Evolutionary conservation across 176 grass and related monocot genomes (phyloP), one percentile per base, ranked within the genome.

Genomic region (Metroxylon sagu): DNA sequence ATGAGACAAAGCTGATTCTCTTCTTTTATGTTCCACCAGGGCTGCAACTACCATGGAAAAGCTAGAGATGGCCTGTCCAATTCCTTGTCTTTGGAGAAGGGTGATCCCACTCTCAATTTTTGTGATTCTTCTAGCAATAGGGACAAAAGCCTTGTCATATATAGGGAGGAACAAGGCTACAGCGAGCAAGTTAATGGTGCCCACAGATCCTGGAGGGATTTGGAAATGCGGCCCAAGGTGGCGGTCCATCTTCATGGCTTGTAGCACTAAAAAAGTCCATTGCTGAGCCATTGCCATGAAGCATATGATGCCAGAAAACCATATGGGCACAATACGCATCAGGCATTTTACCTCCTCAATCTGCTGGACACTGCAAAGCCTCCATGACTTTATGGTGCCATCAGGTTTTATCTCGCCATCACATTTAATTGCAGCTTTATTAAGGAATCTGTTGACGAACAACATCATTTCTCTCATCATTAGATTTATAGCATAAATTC

Each of bases 261-360:
- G 86, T 49, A 96, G 65, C 51, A 84, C 66, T 23, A 74, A 61
- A 53, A 77, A 90, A 25, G 81, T 87, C 61, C 74, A 82, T 35
- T 87, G 83, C 77, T 95, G 91, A 49, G 71, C 71, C 64, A 84
- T 3, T 18, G 82, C 60, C 35, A 96, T 10, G 25, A 79, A 96
- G 62, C 74, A 77, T 67, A 90, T 29, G 54, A 96, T 54, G 49
- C 75, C 86, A 51, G 86, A 82, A 16, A 82, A 29, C 79, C 57
- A 90, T 25, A 95, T 64, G 51, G 83, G 91, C 23, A 95, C 50
- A 74, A 90, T 87, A 55, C 71, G 73, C 59, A 90, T 74, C 50
- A 87, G 79, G 66, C 83, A 96, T 73, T 96, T 90, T 16, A 80
- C 73, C 72, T 90, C 86, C 68, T 96, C 91, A 60, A 87, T 77